Percentiles rank a stretch among this genome's conserved stretches.
These are phyloP conservation scores for Ustilago cynodontis DNA, from an alignment of 1,284 basidiomycete genomes.

Conservation along the genomic window DNA sequence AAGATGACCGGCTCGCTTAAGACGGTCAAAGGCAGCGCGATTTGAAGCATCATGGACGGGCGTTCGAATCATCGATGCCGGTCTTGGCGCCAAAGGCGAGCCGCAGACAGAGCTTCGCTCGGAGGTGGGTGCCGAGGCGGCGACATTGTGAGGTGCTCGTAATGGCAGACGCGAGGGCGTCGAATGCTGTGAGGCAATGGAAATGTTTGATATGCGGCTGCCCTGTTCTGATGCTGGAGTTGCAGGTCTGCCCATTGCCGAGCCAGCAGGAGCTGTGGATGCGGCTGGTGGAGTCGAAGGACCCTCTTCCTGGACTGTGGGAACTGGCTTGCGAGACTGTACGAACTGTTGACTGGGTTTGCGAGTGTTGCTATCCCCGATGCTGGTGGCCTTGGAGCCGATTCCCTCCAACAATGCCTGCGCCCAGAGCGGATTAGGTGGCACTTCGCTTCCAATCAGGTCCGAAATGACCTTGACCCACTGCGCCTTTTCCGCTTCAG, in stretches of 20 bases:
- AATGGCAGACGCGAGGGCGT: constrained; percentile 44
- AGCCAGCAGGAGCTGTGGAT: not conserved
- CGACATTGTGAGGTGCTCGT: constrained; percentile 19
- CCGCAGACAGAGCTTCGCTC: constrained; percentile 28
- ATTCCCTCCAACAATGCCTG: constrained; percentile 39
- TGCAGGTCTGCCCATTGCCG: constrained; percentile 1
- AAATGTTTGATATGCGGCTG: constrained; percentile 25
- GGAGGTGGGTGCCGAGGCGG: constrained; percentile 16
- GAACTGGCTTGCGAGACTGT: constrained; percentile 33
- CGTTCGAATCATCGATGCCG: constrained; percentile 39
- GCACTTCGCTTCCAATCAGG: constrained; percentile 53
- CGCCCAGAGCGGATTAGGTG: constrained; percentile 64
- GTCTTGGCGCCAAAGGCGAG: constrained; percentile 20
- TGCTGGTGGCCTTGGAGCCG: not conserved
- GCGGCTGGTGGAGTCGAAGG: constrained; percentile 20
- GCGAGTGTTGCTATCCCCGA: not conserved
- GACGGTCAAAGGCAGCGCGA: constrained; percentile 46
- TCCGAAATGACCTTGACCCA: constrained; percentile 77
- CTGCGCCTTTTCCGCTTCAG: constrained; percentile 84
- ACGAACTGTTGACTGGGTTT: constrained; percentile 35
- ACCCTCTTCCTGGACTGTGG: constrained; percentile 35
- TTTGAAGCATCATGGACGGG: constrained; percentile 40
- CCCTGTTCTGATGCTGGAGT: constrained; percentile 15
- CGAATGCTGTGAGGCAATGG: constrained; percentile 12
- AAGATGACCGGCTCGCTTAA: constrained; percentile 48